Evolutionary conservation across 352 stramenopile genomes (phyloP).

Genomic region (Phytophthora hybrid): DNA sequence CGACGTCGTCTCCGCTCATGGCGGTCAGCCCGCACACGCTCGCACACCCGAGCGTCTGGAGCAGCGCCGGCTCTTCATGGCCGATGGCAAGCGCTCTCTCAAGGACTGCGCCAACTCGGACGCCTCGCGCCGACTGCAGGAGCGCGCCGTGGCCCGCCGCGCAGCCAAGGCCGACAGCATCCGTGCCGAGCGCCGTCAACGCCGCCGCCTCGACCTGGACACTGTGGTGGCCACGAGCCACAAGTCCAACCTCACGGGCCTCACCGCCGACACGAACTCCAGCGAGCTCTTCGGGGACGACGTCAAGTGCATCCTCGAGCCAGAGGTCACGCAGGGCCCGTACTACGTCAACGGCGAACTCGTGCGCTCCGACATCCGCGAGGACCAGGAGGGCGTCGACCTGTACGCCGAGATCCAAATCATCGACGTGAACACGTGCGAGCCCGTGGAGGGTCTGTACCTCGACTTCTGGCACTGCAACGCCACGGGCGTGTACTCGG

Average conservation of each 20-base stretch:
- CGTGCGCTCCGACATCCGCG: slow-evolving; percentile 29
- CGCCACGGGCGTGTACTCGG: slow-evolving; percentile 36
- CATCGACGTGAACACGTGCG: slow-evolving; percentile 41
- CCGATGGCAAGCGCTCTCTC: slow-evolving; percentile 33
- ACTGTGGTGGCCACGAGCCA: slow-evolving; percentile 29
- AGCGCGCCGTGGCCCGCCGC: slow-evolving; percentile 19
- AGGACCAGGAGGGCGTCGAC: slow-evolving; percentile 30
- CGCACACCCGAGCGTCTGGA: slow-evolving; percentile 12
- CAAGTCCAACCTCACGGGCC: slow-evolving; percentile 29
- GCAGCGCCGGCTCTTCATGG: slow-evolving; percentile 36
- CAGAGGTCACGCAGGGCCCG: slow-evolving; percentile 31
- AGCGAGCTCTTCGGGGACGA: slow-evolving; percentile 32
- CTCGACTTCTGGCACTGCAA: slow-evolving; percentile 45
- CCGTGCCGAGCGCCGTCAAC: slow-evolving; percentile 19
- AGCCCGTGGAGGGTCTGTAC: slow-evolving; percentile 29
- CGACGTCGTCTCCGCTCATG: slow-evolving; percentile 7
- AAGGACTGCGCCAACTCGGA: slow-evolving; percentile 34
- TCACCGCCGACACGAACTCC: slow-evolving; percentile 19
- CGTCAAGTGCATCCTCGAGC: slow-evolving; percentile 38
- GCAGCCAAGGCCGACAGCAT: slow-evolving; percentile 22
- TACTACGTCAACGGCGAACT: slow-evolving; percentile 41
- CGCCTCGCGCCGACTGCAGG: slow-evolving; percentile 21
- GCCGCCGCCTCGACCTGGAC: slow-evolving; percentile 26
- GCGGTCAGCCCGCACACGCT: slow-evolving; percentile 5
- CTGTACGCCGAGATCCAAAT: slow-evolving; percentile 39